Evolutionary conservation across 257 asterid species (phyloP).

Genomic region (Euphrasia confusa): DNA sequence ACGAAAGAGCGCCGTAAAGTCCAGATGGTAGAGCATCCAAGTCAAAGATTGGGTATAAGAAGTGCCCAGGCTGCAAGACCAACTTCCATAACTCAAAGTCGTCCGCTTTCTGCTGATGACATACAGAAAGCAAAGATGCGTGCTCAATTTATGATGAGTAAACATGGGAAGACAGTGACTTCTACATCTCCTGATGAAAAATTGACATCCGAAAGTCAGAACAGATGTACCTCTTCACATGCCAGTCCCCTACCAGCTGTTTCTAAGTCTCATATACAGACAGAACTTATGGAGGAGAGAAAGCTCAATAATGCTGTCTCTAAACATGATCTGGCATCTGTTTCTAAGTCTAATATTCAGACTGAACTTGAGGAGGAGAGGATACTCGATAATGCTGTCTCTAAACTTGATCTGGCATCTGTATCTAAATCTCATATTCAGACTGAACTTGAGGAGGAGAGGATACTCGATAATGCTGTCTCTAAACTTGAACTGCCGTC

Average conservation of each 20-base stretch:
- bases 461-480: constrained; percentile 30
- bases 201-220: constrained; percentile 47
- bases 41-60: constrained; percentile 60
- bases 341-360: constrained; percentile 29
- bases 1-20: constrained; percentile 79
- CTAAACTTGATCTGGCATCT: constrained; percentile 28
- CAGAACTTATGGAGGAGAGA: neutral
- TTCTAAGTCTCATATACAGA: constrained; percentile 17
- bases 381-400: constrained; percentile 29
- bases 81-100: constrained; percentile 56
- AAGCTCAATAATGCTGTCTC: constrained; percentile 21
- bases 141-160: constrained; percentile 76
- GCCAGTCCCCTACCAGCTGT: constrained; percentile 33
- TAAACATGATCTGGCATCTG: constrained; percentile 28
- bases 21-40: constrained; percentile 88
- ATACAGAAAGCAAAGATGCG: constrained; percentile 99
- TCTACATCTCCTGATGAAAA: constrained; percentile 35
- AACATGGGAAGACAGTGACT: constrained; percentile 49
- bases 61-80: constrained; percentile 59
- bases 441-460: constrained; percentile 35
- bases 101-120: constrained; percentile 99
- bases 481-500: constrained; percentile 29
- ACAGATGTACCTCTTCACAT: constrained; percentile 33
- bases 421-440: constrained; percentile 30
- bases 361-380: constrained; percentile 34